Conservation (phyloP, 495 filamentous ascomycete genomes). For the Viridothelium virens region DNA sequence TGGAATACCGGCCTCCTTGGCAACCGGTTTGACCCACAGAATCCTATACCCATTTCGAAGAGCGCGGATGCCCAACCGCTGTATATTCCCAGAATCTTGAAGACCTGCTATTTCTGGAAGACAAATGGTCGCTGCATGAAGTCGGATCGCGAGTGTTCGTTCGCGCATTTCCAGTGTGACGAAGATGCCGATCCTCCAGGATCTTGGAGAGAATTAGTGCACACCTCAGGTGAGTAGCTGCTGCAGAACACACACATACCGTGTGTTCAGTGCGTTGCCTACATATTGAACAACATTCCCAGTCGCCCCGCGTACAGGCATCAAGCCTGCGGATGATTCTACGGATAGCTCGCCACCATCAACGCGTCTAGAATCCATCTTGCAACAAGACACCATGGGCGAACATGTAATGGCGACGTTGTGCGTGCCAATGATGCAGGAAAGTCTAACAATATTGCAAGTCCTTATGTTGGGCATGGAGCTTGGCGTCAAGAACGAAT, state of each 20-base stretch:
- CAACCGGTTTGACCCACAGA: not conserved
- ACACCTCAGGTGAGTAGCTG: not conserved
- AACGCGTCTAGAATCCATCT: not conserved
- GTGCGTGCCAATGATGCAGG: not conserved
- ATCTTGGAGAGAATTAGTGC: not conserved
- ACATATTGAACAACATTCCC: not conserved
- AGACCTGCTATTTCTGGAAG: not conserved
- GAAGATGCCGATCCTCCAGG: not conserved
- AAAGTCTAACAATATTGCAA: not conserved
- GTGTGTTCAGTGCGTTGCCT: not conserved
- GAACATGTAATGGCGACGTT: not conserved
- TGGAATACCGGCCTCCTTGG: not conserved
- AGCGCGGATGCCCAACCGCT: not conserved
- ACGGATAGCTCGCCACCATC: not conserved
- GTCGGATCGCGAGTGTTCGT: conserved; percentile 6
- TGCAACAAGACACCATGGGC: not conserved
- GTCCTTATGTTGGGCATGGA: not conserved
- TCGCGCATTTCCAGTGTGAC: conserved; percentile 12
- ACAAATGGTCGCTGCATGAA: conserved; percentile 11
- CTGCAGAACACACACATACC: not conserved
- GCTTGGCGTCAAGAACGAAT: not conserved
- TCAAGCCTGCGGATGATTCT: not conserved
- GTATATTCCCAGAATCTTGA: not conserved
- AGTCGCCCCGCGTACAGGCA: not conserved
- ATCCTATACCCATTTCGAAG: not conserved